phyloP scores from a whole-genome alignment of 331 rosid genomes.

The Quercus tomentella region DNA sequence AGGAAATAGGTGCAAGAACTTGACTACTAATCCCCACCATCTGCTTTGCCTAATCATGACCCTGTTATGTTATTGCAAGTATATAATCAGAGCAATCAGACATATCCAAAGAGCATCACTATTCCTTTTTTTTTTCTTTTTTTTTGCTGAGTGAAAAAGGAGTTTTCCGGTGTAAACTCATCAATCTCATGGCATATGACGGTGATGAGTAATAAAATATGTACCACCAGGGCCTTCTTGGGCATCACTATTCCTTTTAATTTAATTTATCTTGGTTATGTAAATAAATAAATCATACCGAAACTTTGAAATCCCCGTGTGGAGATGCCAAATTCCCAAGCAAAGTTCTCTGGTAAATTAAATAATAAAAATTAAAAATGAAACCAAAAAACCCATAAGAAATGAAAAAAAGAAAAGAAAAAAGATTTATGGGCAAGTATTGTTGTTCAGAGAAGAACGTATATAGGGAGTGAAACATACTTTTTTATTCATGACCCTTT shows the following conservation, averaged over 20 bases:
- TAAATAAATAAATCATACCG: neutral
- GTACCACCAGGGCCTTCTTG: neutral
- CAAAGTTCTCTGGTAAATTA: neutral
- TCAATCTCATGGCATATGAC: rapidly evolving
- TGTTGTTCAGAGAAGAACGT: too few relatives aligned
- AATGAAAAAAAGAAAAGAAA: neutral
- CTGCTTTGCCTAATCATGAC: neutral
- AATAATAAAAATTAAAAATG: too few relatives aligned
- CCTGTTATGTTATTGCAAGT: too few relatives aligned
- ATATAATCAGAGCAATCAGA: too few relatives aligned
- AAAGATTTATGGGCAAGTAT: too few relatives aligned
- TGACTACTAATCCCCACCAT: neutral
- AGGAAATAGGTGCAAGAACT: neutral
- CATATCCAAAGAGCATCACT: too few relatives aligned
- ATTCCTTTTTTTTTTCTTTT: too few relatives aligned
- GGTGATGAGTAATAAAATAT: too few relatives aligned
- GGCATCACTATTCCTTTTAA: neutral
- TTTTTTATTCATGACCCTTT: neutral
- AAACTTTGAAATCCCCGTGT: neutral
- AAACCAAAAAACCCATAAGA: too few relatives aligned
- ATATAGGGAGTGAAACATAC: neutral
- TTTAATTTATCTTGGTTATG: too few relatives aligned
- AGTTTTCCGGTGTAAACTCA: rapidly evolving
- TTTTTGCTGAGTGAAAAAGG: too few relatives aligned
- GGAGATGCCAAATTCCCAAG: neutral